Evolutionary conservation across 2,329 filamentous ascomycete genomes (phyloP), one percentile per base, ranked within the genome.

Genomic region (Botrytis sinoallii): DNA sequence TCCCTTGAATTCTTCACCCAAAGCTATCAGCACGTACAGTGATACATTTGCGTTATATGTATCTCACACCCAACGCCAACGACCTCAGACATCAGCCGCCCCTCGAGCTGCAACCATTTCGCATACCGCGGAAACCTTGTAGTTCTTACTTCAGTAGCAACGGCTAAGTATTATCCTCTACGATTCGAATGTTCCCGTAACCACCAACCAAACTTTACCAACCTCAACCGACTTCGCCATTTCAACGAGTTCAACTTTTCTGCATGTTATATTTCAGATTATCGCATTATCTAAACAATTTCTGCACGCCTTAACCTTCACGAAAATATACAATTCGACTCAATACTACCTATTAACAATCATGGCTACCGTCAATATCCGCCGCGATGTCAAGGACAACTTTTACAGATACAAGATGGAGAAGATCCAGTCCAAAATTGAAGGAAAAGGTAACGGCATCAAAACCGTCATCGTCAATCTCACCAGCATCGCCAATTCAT

Each of bases 321-420:
- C 57, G 74, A 59, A 76, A 73, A 74, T 60, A 71, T 70, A 71
- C 76, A 77, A 60, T 74, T 74, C 75, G 73, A 65, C 69, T 71
- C 73, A 72, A 75, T 25, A 42, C 38, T 73, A 57, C 48, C 35
- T 32, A 74, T 75, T 85, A 85, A 86, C 86, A 90, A 94, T 81
- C 85, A 98, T 98, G 96, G 92, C 93, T 89, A 95, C 93, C 87
- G 88, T 99, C 90, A 99, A 99, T 86, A 95, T 98, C 86, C 95
- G 95, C 85, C 94, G 93, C 85, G 95, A 98, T 92, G 92, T 97
- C 87, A 92, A 92, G 88, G 96, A 99, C 87, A 92, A 92, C 86
- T 99, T 98, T 91, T 99, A 99, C 88, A 96, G 96, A 85, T 99
- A 99, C 91, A 99, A 99, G 91, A 99, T 99, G 96, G 96, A 98